Base-by-base conservation (phyloP, 2,329 filamentous ascomycete genomes). In the Trichophyton equinum region DNA sequence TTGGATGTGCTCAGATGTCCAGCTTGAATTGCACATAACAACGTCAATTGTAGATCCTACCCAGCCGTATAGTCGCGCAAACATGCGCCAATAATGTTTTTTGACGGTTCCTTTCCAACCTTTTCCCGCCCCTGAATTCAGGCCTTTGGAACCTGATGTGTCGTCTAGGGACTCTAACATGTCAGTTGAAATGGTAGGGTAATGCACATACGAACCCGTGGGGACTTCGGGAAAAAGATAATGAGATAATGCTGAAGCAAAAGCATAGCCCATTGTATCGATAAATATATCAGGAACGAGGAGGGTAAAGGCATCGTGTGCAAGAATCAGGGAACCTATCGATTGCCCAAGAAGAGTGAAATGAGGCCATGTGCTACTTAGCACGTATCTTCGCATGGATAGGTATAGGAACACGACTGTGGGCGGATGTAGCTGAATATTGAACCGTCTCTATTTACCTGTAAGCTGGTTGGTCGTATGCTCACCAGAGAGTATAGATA, bases 261-360 rank as follows among this genome's bases (percentile, higher is more conserved):
- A 99, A 27, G 92, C 91, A 70, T 96, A 99, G 64, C 94, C 94
- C 91, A 99, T 96, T 1, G 94, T 99, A 71, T 99, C 94, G 67
- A 99, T 81, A 72, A 97, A 96, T 59, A 97, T 82, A 72, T 99
- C 94, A 0, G 94, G 94, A 0, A 92, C 88, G 2, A 97, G 80
- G 2, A 96, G 82, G n/a, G 84, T 86, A 72, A 99, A 94, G 9
- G 92, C 92, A 69, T 99, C 92, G 80, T 89, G 94, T 27, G 88
- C 91, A 60, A 99, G 80, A 30, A 96, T 72, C 53, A 99, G 71
- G 4, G 91, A 96, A 47, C 94, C 94, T 2, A 97, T 70, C 1
- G 90, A 95, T 73, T 99, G 94, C n/a, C 92, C 91, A 2, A 96
- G 79, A 3, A 99, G 83, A 0, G 94, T 99, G 74, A 97, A 94